A percentile compares a stretch with the other conserved stretches of the same genome.
Conservation (phyloP, 202 grass and related monocot genomes). For the Hordeum pubiflorum region DNA sequence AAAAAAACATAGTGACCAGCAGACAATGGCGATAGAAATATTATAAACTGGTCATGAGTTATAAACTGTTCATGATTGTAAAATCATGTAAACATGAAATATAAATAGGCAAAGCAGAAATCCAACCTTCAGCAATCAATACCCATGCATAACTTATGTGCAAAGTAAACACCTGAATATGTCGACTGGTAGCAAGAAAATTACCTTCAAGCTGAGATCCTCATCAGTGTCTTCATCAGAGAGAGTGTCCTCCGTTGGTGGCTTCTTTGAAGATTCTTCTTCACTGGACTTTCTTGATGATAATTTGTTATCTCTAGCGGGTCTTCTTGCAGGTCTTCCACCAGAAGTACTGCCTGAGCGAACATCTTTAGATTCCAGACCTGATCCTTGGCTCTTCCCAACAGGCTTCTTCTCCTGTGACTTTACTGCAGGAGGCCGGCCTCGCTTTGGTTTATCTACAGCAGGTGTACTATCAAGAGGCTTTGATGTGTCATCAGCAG, state of each 20-base stretch:
- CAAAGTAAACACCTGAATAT: slow-evolving; percentile 1
- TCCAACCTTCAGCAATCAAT: not conserved
- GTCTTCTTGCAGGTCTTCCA: slow-evolving; percentile 31
- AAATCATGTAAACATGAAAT: not conserved
- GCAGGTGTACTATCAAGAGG: slow-evolving; percentile 19
- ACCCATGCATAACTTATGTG: slow-evolving; percentile 1
- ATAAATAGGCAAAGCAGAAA: slow-evolving; percentile 4
- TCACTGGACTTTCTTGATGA: slow-evolving; percentile 19
- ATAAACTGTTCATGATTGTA: not conserved
- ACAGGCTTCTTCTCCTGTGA: slow-evolving; percentile 32
- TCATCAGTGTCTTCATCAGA: slow-evolving; percentile 28
- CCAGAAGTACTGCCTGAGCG: slow-evolving; percentile 34
- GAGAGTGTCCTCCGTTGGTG: slow-evolving; percentile 18
- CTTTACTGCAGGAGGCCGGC: slow-evolving; percentile 31
- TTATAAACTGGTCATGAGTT: not conserved
- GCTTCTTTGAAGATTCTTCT: slow-evolving; percentile 32
- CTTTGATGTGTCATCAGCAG: slow-evolving; percentile 10
- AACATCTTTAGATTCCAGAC: slow-evolving; percentile 32
- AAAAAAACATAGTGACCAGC: not conserved
- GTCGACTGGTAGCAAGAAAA: slow-evolving; percentile 11
- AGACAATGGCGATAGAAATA: not conserved
- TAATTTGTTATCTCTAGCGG: slow-evolving; percentile 25
- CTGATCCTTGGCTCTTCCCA: slow-evolving; percentile 26
- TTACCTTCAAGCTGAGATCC: slow-evolving; percentile 56
- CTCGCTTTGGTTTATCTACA: slow-evolving; percentile 31